Evolutionary conservation across 352 stramenopile species (phyloP).

Genomic region (Nothophytophthora sp.): DNA sequence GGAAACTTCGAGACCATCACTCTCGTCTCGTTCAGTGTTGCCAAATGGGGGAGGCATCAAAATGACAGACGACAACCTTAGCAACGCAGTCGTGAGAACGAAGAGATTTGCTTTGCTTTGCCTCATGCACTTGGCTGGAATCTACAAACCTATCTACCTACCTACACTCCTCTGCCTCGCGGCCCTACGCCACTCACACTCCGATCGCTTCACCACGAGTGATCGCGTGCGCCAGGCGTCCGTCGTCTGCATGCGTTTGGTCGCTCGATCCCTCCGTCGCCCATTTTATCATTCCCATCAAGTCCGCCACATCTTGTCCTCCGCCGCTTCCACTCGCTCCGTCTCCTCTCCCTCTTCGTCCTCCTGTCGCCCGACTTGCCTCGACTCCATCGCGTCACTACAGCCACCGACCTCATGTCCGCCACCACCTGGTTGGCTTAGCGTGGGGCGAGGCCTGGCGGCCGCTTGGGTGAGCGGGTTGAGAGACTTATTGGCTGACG

Average conservation of each 20-base stretch:
- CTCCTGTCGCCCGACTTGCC: constrained; percentile 7
- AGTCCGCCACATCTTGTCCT: constrained; percentile 20
- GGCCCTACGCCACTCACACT: constrained; percentile 15
- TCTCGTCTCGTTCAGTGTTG: too few species aligned
- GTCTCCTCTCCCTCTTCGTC: constrained; percentile 13
- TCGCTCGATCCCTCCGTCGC: constrained; percentile 9
- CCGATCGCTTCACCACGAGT: constrained; percentile 15
- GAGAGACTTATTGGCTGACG: constrained; percentile 43
- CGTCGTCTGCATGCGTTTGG: constrained; percentile 13
- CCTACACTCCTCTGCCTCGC: constrained; percentile 19
- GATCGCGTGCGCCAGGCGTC: too few species aligned
- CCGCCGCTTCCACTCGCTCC: constrained; percentile 20
- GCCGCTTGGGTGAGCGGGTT: constrained; percentile 3
- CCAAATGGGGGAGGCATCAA: too few species aligned
- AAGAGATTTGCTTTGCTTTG: constrained; percentile 25
- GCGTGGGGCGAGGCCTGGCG: not conserved
- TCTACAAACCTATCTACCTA: constrained; percentile 31
- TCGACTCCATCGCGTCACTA: constrained; percentile 1
- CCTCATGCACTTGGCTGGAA: constrained; percentile 20
- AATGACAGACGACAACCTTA: too few species aligned
- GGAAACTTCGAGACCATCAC: constrained; percentile 7
- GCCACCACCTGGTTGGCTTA: constrained; percentile 19
- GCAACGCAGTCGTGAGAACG: too few species aligned
- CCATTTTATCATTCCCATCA: constrained; percentile 10
- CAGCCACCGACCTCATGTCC: constrained; percentile 20